A percentile compares a stretch with the other conserved stretches of the same genome.
Evolutionary conservation across 257 asterid genomes (phyloP).

Genomic region (Handroanthus guayacan): DNA sequence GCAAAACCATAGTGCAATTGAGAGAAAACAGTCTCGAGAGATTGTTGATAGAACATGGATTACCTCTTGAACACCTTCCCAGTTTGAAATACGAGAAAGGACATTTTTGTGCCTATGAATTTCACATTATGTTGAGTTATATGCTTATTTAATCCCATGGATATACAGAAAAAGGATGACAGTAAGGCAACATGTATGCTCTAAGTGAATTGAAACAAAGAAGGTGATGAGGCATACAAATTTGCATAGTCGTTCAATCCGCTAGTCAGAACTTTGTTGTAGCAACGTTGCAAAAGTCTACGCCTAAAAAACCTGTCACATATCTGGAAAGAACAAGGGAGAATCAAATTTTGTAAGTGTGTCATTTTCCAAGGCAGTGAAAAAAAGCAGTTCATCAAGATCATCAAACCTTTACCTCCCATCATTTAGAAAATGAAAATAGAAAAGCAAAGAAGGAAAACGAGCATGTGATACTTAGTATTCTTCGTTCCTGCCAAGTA

Average conservation of each 20-base stretch:
- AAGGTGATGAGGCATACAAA: conserved; percentile 45
- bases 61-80: conserved; percentile 76
- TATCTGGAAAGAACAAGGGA: conserved; percentile 42
- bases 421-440: no score
- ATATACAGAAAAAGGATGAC: neutral
- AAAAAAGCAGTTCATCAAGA: neutral
- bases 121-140: neutral
- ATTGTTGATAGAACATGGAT: conserved; percentile 16
- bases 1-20: no score
- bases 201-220: conserved; percentile 1
- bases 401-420: neutral
- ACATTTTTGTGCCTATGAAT: conserved; percentile 58
- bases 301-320: conserved; percentile 71
- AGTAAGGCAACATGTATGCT: no score
- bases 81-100: conserved; percentile 62
- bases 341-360: conserved; percentile 1
- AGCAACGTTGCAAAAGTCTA: conserved; percentile 57
- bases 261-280: conserved; percentile 53
- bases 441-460: no score
- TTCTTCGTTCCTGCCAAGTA: no score
- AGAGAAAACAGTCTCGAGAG: neutral
- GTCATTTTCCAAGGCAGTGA: neutral
- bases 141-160: neutral
- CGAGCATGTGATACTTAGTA: no score
- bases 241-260: conserved; percentile 66